Percentiles rank a stretch among this genome's conserved stretches.
Evolutionary conservation across 768 basidiomycete species (phyloP).

Genomic region (Phallus indusiatus): DNA sequence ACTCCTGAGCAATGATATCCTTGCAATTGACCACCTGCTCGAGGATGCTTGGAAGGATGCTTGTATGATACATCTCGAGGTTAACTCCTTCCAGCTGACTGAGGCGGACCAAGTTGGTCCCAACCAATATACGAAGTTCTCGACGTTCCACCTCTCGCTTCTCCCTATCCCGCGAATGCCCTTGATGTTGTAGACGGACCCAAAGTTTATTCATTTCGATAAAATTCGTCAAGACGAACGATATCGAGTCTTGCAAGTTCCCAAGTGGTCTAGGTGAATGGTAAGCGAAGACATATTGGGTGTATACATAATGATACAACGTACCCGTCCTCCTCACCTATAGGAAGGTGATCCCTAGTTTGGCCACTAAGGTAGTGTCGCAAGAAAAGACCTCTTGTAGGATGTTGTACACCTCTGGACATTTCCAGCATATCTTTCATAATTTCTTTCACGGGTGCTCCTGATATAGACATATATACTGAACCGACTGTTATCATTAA

Average conservation of each 20-base stretch:
- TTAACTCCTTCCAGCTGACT: constrained; percentile 96
- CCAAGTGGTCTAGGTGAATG: constrained; percentile 58
- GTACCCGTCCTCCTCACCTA: constrained; percentile 78
- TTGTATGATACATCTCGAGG: constrained; percentile 77
- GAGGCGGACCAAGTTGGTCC: constrained; percentile 93
- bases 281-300: constrained; percentile 14
- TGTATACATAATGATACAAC: constrained; percentile 8
- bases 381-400: constrained; percentile 92
- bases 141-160: constrained; percentile 95
- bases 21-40: constrained; percentile 99
- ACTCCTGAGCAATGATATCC: constrained; percentile 98
- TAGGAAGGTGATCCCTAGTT: constrained; percentile 89
- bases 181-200: constrained; percentile 97
- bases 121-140: constrained; percentile 91
- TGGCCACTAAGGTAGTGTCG: constrained; percentile 96
- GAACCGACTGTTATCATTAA: constrained; percentile 99
- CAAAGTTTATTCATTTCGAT: constrained; percentile 99
- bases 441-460: constrained; percentile 96
- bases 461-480: constrained; percentile 97
- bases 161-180: constrained; percentile 93
- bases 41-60: constrained; percentile 84
- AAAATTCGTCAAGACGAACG: constrained; percentile 95
- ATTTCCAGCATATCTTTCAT: constrained; percentile 99
- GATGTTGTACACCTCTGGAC: constrained; percentile 94
- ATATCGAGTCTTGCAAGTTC: constrained; percentile 89